Base-by-base conservation (phyloP, 75 land plant species). In the Pinus albicaulis region DNA sequence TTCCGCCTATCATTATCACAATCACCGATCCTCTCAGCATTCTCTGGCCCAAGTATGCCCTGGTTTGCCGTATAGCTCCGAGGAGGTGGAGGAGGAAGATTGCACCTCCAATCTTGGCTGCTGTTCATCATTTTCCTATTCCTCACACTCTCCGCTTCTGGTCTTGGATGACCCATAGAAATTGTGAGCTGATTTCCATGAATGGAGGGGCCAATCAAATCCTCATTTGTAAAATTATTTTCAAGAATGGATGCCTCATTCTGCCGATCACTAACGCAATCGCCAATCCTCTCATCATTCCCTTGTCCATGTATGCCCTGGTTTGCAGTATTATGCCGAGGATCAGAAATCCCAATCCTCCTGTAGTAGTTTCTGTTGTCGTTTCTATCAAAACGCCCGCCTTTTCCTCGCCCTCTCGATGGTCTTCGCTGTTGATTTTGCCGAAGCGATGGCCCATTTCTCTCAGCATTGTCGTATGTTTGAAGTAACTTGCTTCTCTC, bases 31-130 rank as follows among this genome's bases (percentile, higher is more conserved):
- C 71, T 41, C 41, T 41, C 41, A 20, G 22, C 41, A 41, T 19
- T 68, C 52, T 13, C 52, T 68, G 8, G 3, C 2, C 23, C 22
- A 41, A n/a, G 44, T 68, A 28, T 38, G 11, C 11, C 52, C 8
- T 64, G 38, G 28, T 31, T 19, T 16, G 38, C 20, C 3, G 68
- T 20, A 5, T 16, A 64, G 20, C 16, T 64, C 20, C 16, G 68
- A 4, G 34, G 66, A 28, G 34, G n/a, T 62, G 15, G 19, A 24
- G 7, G 56, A 16, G 53, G 74, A 55, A 20, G 61, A 72, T 53
- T 55, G 22, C 22, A 72, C 57, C 74, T 72, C 74, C 57, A 72
- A 72, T 72, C 74, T 55, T 72, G 74, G 34, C 34, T 55, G 74
- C 74, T 72, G 24, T 14, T 72, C 1, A 48, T 48, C 52, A 17